Conservation (phyloP, 139 green algal genomes). For the Desmodesmus armatus region DNA sequence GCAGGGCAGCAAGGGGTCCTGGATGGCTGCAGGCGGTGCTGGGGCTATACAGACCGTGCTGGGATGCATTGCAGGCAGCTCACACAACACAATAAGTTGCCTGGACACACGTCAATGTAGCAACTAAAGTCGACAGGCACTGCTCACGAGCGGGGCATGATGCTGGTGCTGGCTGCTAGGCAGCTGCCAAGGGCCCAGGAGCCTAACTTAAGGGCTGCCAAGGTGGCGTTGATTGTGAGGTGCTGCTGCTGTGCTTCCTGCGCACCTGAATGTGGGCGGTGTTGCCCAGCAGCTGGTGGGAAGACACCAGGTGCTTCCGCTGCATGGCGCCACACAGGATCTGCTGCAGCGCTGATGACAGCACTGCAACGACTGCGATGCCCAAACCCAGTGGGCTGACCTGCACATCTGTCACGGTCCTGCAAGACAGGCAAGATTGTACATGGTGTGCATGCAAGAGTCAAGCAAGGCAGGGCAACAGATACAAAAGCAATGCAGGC, state of each 20-base stretch:
- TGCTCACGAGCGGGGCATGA: not conserved
- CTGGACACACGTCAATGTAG: not conserved
- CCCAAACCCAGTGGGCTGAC: constrained; percentile 74
- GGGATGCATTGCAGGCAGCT: no score
- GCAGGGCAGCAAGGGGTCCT: no score
- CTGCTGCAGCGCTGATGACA: constrained; percentile 90
- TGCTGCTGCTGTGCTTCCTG: not conserved
- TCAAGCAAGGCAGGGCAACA: no score
- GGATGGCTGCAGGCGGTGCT: no score
- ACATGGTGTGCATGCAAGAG: no score
- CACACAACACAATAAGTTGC: not conserved
- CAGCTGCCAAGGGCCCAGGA: no score
- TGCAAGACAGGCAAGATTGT: no score
- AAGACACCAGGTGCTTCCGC: constrained; percentile 80
- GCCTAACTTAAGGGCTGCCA: not conserved
- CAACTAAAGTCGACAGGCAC: not conserved
- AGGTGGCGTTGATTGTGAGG: not conserved
- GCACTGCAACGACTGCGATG: constrained; percentile 83
- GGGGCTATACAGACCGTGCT: no score
- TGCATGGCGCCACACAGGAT: constrained; percentile 91
- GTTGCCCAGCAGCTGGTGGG: constrained; percentile 89
- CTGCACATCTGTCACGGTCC: constrained; percentile 82
- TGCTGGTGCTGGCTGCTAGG: no score
- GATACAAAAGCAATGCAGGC: no score
- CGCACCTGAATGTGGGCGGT: constrained; percentile 78